Evolutionary conservation across 768 basidiomycete species (phyloP).

Genomic region (Boletus rubropictus): DNA sequence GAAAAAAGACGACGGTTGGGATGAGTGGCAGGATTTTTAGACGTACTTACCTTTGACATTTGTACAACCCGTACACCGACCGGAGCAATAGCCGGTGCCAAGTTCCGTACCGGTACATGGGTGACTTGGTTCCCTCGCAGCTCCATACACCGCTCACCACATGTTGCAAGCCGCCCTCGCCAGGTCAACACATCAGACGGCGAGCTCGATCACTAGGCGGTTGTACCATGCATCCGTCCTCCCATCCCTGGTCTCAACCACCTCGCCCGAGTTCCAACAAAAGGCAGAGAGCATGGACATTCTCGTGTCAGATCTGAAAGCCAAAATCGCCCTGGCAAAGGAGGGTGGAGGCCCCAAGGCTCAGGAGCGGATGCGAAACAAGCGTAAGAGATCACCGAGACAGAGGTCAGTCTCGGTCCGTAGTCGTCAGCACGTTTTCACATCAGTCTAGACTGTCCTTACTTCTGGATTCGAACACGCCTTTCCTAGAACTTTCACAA

Average conservation of each 20-base stretch:
- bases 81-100: constrained; percentile 11
- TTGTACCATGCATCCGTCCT: constrained; percentile 68
- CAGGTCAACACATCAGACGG: constrained; percentile 7
- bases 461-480: constrained; percentile 79
- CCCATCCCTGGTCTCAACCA: constrained; percentile 62
- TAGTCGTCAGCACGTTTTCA: neutral
- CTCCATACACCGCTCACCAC: constrained; percentile 2
- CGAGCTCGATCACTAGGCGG: constrained; percentile 19
- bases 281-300: constrained; percentile 66
- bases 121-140: neutral
- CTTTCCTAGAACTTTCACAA: constrained; percentile 84
- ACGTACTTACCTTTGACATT: neutral
- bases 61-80: neutral
- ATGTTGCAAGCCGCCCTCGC: constrained; percentile 19
- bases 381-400: constrained; percentile 78
- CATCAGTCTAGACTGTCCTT: constrained; percentile 49
- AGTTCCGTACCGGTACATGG: constrained; percentile 20
- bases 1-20: constrained; percentile 55
- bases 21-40: constrained; percentile 81
- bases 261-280: constrained; percentile 64
- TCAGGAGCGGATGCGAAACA: constrained; percentile 63
- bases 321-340: constrained; percentile 52
- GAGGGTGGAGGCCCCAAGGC: constrained; percentile 74
- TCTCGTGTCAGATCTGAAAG: constrained; percentile 59
- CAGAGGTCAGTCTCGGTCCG: constrained; percentile 51